Base-by-base conservation (phyloP, 495 filamentous ascomycete species). In the Neurospora sp. region DNA sequence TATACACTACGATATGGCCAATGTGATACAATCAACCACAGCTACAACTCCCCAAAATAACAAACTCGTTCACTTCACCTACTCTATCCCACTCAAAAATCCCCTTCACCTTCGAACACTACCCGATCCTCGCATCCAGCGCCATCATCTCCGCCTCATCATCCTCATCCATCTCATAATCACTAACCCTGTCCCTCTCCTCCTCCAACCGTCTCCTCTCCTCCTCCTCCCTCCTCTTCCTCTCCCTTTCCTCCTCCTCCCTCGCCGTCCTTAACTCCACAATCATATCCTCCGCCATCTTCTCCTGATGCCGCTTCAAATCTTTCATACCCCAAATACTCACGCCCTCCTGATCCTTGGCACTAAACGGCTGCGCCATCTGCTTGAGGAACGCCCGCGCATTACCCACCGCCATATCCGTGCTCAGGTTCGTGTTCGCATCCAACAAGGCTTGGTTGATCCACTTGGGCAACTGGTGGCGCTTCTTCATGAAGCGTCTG, bases 391-490 rank as follows among this genome's bases (percentile, higher is more conserved):
- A 99, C 48, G 92, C 91, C 83, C 95, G 93, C 12, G 95, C 96
- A 27, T 86, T 88, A 48, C 91, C 90, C n/a, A 94, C 91, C 0
- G 94, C 93, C 91, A 98, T 97, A 78, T 99, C 96, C 0, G 94
- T 97, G 74, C 92, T 95, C 74, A 99, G 85, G 74, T 95, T 95
- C 4, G 90, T 89, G 74, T 97, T 93, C 61, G 89, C 89, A 20
- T 97, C 94, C 22, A 91, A 79, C 77, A 99, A 84, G 1, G 92
- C 94, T 77, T 96, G 92, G 76, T 91, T 92, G 80, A 99, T 99
- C 96, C 96, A 99, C 79, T 97, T 97, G 2, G 96, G 96, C 69
- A 99, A 85, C 82, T 99, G 96, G 14, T 77, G 85, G 38, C 95
- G 87, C 82, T 98, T 98, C 83, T 92, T 92, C 79, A 91, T 88